phyloP scores from a whole-genome alignment of 371 early-diverging fungal genomes.

The Mortierella sp. region DNA sequence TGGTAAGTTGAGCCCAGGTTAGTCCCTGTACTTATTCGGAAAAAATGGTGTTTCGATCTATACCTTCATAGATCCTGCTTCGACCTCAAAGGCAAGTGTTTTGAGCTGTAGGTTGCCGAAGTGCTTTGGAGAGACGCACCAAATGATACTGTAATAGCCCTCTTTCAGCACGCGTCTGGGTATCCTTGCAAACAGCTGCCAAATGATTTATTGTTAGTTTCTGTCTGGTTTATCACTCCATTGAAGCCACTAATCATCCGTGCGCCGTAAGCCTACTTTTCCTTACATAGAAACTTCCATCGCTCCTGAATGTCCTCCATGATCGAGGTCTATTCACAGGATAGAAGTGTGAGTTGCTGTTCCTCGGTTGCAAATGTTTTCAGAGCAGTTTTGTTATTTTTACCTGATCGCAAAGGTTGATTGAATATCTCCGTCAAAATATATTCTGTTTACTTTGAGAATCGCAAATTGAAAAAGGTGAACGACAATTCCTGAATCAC shows the following conservation, averaged over 20 bases:
- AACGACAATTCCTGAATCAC: background rate
- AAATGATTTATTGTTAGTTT: background rate
- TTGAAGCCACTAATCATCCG: background rate
- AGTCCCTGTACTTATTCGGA: background rate
- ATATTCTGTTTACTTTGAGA: slow-evolving; percentile 1
- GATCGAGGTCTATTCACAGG: slow-evolving; percentile 1
- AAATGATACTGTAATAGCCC: slow-evolving; percentile 22
- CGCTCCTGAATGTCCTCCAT: slow-evolving; percentile 2
- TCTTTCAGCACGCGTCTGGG: slow-evolving; percentile 7
- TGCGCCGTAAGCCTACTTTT: background rate
- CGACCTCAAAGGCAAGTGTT: slow-evolving; percentile 18
- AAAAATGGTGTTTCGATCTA: too few species aligned
- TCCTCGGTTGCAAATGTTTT: background rate
- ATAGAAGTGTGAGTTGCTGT: background rate
- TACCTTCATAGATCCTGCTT: slow-evolving; percentile 16
- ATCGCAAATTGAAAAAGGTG: background rate
- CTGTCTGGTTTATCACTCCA: background rate
- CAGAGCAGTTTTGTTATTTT: too few species aligned
- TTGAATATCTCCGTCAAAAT: slow-evolving; percentile 3
- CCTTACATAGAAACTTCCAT: slow-evolving; percentile 17
- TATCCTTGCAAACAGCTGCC: slow-evolving; percentile 3
- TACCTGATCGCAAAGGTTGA: slow-evolving; percentile 5
- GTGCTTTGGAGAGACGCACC: slow-evolving; percentile 15
- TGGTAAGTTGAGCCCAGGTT: background rate
- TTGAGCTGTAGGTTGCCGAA: slow-evolving; percentile 13